Evolutionary conservation across 805 yeast species (phyloP).

Genomic region (Saccharomycopsis sp.): DNA sequence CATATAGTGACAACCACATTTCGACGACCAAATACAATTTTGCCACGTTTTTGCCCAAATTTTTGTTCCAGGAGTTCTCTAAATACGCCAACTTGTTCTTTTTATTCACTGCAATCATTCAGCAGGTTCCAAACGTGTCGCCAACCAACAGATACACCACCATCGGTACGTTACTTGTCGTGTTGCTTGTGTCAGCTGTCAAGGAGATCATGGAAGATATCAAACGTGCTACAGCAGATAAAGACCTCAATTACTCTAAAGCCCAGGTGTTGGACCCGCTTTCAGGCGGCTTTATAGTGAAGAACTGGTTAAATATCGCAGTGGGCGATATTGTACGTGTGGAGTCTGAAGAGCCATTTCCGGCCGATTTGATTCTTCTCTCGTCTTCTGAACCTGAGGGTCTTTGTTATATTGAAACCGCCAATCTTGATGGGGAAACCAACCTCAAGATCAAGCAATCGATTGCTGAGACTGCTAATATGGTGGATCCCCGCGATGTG

Average conservation of each 20-base stretch:
- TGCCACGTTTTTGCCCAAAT: slow-evolving; percentile 92
- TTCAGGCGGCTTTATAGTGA: slow-evolving; percentile 55
- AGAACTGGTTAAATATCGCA: slow-evolving; percentile 77
- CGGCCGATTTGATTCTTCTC: slow-evolving; percentile 82
- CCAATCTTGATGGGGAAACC: slow-evolving; percentile 96
- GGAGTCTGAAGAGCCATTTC: slow-evolving; percentile 81
- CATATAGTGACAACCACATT: slow-evolving; percentile 76
- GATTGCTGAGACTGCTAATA: slow-evolving; percentile 62
- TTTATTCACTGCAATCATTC: slow-evolving; percentile 84
- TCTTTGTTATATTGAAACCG: slow-evolving; percentile 93
- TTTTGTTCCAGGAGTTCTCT: slow-evolving; percentile 91
- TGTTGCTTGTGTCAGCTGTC: slow-evolving; percentile 81
- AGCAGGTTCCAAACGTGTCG: slow-evolving; percentile 93
- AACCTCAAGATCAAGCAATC: slow-evolving; percentile 93
- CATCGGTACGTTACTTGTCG: slow-evolving; percentile 81
- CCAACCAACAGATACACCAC: slow-evolving; percentile 97
- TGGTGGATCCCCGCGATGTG: slow-evolving; percentile 60
- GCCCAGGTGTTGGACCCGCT: slow-evolving; percentile 55
- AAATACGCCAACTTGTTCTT: slow-evolving; percentile 95
- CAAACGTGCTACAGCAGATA: slow-evolving; percentile 82
- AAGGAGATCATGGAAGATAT: slow-evolving; percentile 89
- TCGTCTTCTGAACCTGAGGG: slow-evolving; percentile 98
- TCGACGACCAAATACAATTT: slow-evolving; percentile 92
- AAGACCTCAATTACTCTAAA: slow-evolving; percentile 75
- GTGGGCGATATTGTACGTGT: slow-evolving; percentile 91